Percentiles rank a stretch among this genome's conserved stretches.
phyloP scores from a whole-genome alignment of 1,284 basidiomycete species.

The Trichosporon coremiiforme region DNA sequence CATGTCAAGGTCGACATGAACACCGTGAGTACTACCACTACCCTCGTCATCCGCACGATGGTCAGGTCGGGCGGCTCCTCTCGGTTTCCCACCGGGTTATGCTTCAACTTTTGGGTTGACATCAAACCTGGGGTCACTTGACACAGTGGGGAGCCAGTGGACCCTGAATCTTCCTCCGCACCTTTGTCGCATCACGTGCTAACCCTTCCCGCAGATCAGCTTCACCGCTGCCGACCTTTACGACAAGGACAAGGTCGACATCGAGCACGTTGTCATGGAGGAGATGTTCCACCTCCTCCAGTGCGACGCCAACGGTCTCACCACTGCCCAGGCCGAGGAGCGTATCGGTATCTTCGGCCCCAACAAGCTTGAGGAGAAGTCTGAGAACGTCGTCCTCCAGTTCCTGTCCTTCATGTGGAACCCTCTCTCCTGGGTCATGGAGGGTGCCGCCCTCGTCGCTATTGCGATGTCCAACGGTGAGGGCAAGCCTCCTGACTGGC shows the following conservation, averaged over 20 bases:
- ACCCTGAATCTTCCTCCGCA: constrained; percentile 12
- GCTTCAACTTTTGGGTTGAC: constrained; percentile 12
- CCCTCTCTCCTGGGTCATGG: constrained; percentile 99
- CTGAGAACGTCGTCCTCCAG: constrained; percentile 71
- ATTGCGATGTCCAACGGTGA: constrained; percentile 94
- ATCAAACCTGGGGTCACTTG: constrained; percentile 1
- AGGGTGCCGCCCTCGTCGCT: constrained; percentile 93
- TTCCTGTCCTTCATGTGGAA: constrained; percentile 99
- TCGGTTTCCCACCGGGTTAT: not conserved
- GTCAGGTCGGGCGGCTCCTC: not conserved
- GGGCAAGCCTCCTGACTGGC: constrained; percentile 84
- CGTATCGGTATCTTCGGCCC: constrained; percentile 94
- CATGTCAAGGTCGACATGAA: constrained; percentile 85
- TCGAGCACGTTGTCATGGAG: constrained; percentile 94
- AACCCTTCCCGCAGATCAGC: constrained; percentile 42
- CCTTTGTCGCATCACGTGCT: constrained; percentile 15
- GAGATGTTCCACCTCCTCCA: constrained; percentile 96
- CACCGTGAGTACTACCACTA: constrained; percentile 59
- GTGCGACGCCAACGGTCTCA: constrained; percentile 76
- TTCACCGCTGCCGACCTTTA: constrained; percentile 68
- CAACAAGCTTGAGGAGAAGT: constrained; percentile 90
- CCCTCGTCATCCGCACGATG: not conserved
- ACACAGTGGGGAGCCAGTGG: not conserved
- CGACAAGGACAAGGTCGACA: constrained; percentile 98
- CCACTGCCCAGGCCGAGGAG: constrained; percentile 71